Conservation (phyloP, 73 alveolate genomes). For the Breviolum minutum region DNA sequence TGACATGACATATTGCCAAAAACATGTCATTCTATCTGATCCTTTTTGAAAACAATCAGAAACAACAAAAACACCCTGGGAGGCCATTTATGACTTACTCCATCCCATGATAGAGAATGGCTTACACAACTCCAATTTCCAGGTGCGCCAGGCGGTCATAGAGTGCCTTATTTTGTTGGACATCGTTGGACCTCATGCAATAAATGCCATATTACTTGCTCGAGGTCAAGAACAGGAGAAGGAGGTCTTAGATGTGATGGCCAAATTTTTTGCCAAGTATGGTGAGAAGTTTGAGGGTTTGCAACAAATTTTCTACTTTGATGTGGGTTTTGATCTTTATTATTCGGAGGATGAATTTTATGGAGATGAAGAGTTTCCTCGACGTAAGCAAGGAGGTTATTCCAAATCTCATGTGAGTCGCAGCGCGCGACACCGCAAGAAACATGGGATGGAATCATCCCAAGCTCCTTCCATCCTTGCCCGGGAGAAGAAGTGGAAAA, state of each 20-base stretch:
- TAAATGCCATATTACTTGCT: not conserved
- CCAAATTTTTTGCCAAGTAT: slow-evolving; percentile 3
- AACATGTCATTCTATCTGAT: not conserved
- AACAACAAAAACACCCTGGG: not conserved
- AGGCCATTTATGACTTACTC: not conserved
- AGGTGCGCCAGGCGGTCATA: slow-evolving; percentile 47
- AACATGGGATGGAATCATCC: slow-evolving; percentile 34
- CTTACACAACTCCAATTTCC: not conserved
- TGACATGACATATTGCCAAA: not conserved
- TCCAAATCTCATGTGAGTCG: slow-evolving; percentile 57
- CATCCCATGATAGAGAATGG: slow-evolving; percentile 14
- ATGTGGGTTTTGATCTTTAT: not conserved
- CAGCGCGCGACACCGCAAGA: slow-evolving; percentile 37
- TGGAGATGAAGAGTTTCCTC: not conserved
- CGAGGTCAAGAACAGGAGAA: not conserved
- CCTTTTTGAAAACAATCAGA: no score
- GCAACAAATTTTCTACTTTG: not conserved
- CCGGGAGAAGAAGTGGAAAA: slow-evolving; percentile 40
- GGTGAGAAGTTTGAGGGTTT: not conserved
- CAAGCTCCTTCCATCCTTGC: slow-evolving; percentile 11
- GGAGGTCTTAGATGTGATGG: slow-evolving; percentile 30
- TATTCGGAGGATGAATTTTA: not conserved
- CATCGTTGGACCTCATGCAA: not conserved
- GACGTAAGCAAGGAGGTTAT: slow-evolving; percentile 34
- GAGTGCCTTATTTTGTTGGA: slow-evolving; percentile 9